Evolutionary conservation across 495 filamentous ascomycete species (phyloP).

Genomic region (Annulohypoxylon moriforme): DNA sequence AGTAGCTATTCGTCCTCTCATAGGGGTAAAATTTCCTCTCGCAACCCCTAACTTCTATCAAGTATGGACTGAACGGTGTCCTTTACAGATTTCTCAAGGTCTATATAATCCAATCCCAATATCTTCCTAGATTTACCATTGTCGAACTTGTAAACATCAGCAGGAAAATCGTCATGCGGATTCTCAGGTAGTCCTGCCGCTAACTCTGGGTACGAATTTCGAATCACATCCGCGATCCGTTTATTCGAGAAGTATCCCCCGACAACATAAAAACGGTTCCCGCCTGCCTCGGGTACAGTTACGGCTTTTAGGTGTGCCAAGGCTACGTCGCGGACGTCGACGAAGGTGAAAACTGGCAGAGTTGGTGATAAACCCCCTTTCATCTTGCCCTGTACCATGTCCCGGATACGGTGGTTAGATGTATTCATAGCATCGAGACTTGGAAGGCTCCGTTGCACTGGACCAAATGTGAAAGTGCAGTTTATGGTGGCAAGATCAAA

Average conservation of each 20-base stretch:
- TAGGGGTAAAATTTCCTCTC: too few relatives aligned
- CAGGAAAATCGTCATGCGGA: slow-evolving; percentile 51
- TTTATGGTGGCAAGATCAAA: slow-evolving; percentile 60
- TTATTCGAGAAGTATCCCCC: slow-evolving; percentile 57
- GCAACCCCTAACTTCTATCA: not conserved
- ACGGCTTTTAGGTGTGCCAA: slow-evolving; percentile 54
- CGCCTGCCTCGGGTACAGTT: slow-evolving; percentile 52
- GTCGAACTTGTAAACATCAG: slow-evolving; percentile 53
- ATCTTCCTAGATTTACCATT: slow-evolving; percentile 49
- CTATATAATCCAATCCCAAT: slow-evolving; percentile 54
- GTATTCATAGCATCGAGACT: slow-evolving; percentile 53
- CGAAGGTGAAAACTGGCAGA: slow-evolving; percentile 59
- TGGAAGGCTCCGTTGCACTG: slow-evolving; percentile 51
- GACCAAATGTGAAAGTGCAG: slow-evolving; percentile 59
- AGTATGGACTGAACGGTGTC: slow-evolving; percentile 55
- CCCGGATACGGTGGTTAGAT: slow-evolving; percentile 59
- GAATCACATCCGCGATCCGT: slow-evolving; percentile 50
- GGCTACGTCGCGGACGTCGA: slow-evolving; percentile 64
- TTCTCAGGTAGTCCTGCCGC: slow-evolving; percentile 42
- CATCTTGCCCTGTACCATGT: slow-evolving; percentile 53
- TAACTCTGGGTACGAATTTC: slow-evolving; percentile 41
- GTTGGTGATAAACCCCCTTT: slow-evolving; percentile 46
- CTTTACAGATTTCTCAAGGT: slow-evolving; percentile 51
- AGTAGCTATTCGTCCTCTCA: too few relatives aligned
- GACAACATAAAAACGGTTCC: slow-evolving; percentile 59